Percentiles rank a stretch among this genome's conserved stretches.
These are phyloP conservation scores for Geopyxis carbonaria DNA, from an alignment of 495 filamentous ascomycete genomes.

Conservation along the genomic window DNA sequence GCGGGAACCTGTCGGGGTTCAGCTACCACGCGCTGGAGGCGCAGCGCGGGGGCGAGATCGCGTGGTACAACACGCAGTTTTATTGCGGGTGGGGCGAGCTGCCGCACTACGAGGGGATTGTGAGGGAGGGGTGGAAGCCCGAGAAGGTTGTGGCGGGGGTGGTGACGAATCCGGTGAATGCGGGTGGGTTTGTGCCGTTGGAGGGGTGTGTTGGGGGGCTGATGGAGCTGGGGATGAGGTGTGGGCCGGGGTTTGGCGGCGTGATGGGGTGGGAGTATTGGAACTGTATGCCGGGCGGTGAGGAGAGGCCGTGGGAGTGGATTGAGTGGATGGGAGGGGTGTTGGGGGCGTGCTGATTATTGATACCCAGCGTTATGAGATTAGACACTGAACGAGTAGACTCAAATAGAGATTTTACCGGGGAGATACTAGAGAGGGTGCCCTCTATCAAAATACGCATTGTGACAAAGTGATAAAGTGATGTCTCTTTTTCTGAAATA, in stretches of 20 bases:
- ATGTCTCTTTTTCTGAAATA: too few species aligned
- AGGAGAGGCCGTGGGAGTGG: constrained; percentile 52
- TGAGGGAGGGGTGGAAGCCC: constrained; percentile 46
- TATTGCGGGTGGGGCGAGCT: constrained; percentile 66
- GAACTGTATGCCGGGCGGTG: constrained; percentile 45
- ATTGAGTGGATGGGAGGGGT: constrained; percentile 41
- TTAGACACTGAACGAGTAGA: too few species aligned
- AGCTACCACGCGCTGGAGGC: constrained; percentile 49
- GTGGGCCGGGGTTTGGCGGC: constrained; percentile 48
- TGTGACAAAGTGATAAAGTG: too few species aligned
- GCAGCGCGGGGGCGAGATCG: constrained; percentile 45
- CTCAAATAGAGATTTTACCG: too few species aligned
- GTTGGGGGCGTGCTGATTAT: too few species aligned
- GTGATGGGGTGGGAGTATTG: constrained; percentile 85
- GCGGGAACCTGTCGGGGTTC: constrained; percentile 53
- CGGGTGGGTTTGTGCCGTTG: constrained; percentile 39
- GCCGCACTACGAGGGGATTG: constrained; percentile 43
- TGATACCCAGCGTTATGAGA: too few species aligned
- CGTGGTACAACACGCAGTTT: constrained; percentile 74
- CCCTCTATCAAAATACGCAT: too few species aligned
- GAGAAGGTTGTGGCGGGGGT: constrained; percentile 53
- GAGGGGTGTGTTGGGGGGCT: constrained; percentile 33
- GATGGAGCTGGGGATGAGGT: constrained; percentile 33
- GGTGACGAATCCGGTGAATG: constrained; percentile 52
- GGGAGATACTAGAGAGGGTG: too few species aligned